A percentile compares a stretch with the other conserved stretches of the same genome.
These are phyloP conservation scores for Annulohypoxylon bovei DNA, from an alignment of 495 filamentous ascomycete species.

Conservation along the genomic window DNA sequence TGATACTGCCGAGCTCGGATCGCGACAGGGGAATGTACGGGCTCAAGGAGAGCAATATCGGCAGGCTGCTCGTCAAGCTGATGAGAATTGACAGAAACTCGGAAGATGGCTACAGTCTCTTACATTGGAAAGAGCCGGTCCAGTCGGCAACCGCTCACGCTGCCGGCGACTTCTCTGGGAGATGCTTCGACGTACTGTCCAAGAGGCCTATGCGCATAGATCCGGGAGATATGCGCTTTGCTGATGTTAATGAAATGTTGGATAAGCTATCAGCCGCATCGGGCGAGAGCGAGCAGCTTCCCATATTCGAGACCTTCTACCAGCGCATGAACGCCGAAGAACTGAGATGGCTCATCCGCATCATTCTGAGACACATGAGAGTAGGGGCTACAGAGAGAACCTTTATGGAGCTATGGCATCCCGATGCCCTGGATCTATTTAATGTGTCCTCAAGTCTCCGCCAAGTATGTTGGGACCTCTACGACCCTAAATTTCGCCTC, in stretches of 20 bases:
- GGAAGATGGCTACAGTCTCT: conserved; percentile 82
- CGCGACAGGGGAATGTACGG: conserved; percentile 93
- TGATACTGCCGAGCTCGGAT: conserved; percentile 95
- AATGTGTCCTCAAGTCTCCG: conserved; percentile 90
- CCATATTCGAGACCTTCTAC: conserved; percentile 85
- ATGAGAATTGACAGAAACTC: conserved; percentile 94
- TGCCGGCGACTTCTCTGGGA: conserved; percentile 90
- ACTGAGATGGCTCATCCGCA: conserved; percentile 92
- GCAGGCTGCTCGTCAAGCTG: conserved; percentile 84
- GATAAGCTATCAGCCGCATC: conserved; percentile 78
- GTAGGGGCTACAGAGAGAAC: conserved; percentile 97
- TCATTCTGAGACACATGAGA: conserved; percentile 96
- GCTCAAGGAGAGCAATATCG: conserved; percentile 91
- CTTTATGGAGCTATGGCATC: conserved; percentile 90
- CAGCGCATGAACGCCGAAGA: conserved; percentile 92
- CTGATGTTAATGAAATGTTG: conserved; percentile 86
- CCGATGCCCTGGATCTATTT: conserved; percentile 89
- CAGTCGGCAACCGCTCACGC: conserved; percentile 67
- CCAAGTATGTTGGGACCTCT: conserved; percentile 94
- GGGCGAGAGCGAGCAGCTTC: conserved; percentile 83
- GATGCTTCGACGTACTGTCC: conserved; percentile 84
- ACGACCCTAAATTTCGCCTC: conserved; percentile 77
- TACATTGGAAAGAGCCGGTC: conserved; percentile 95
- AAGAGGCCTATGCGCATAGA: conserved; percentile 82
- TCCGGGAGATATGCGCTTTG: conserved; percentile 82